These are phyloP conservation scores for Aureobasidium pullulans DNA, from an alignment of 2,329 filamentous ascomycete species.

Conservation along the genomic window DNA sequence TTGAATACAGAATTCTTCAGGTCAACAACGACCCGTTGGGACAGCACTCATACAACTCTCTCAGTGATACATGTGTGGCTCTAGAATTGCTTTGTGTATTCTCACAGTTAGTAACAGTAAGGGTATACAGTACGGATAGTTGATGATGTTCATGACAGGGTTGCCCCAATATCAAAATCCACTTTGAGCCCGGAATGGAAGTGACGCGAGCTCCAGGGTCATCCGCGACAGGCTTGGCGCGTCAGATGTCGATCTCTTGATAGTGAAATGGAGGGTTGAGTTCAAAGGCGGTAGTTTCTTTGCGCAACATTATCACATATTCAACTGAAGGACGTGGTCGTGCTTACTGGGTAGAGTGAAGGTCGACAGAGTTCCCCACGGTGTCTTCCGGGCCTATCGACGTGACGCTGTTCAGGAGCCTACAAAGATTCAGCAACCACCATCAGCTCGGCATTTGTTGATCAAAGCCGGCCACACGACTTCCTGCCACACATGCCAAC, in stretches of 20 bases:
- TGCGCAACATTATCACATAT: neutral
- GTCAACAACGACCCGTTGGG: no score
- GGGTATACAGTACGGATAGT: no score
- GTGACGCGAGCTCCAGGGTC: neutral
- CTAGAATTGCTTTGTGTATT: no score
- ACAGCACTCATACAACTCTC: no score
- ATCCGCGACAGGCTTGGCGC: neutral
- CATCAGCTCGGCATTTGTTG: neutral
- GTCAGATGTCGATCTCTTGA: conserved; percentile 1
- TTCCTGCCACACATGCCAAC: conserved; percentile 14
- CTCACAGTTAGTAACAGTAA: no score
- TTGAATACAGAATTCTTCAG: no score
- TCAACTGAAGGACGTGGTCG: neutral
- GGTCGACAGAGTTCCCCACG: neutral
- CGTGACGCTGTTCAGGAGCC: neutral
- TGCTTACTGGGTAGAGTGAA: neutral
- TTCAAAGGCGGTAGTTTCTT: neutral
- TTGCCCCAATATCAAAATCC: neutral
- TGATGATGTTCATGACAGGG: neutral
- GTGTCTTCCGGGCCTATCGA: neutral
- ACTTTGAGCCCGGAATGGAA: neutral
- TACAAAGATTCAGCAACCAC: neutral
- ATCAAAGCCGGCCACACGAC: neutral
- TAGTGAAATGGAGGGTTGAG: neutral
- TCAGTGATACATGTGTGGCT: no score